phyloP scores from a whole-genome alignment of 164 flowering plant genomes.

The Sextonia rubra region DNA sequence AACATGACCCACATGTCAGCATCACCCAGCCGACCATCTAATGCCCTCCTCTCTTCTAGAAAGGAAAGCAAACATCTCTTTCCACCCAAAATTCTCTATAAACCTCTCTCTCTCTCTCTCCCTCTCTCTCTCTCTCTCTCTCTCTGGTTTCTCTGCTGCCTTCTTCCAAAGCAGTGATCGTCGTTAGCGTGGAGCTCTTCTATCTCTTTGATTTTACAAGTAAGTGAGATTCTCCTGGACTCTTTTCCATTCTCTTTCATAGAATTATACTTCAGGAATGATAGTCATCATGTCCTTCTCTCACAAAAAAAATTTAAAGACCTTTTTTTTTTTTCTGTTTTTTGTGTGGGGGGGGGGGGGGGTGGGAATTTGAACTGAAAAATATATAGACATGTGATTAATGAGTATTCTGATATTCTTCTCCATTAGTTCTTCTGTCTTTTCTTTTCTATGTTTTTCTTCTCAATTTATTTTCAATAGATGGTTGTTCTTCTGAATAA shows the following conservation, averaged over 20 bases:
- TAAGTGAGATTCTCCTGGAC: not conserved
- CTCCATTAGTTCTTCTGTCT: not conserved
- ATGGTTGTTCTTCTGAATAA: no score
- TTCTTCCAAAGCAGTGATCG: not conserved
- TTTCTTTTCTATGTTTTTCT: no score
- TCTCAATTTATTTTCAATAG: not conserved
- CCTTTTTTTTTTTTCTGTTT: no score
- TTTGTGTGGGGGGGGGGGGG: no score
- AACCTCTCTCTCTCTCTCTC: not conserved
- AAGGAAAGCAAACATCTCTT: not conserved
- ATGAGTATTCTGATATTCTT: not conserved
- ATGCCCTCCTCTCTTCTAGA: not conserved
- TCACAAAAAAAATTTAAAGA: no score
- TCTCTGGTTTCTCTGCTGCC: not conserved
- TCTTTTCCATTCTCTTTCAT: no score
- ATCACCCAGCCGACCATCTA: conserved; percentile 4
- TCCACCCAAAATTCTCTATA: not conserved
- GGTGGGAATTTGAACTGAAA: no score
- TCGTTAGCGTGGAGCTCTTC: not conserved
- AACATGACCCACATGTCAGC: conserved; percentile 4
- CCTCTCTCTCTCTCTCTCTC: not conserved
- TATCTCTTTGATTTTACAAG: not conserved
- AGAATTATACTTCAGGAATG: not conserved
- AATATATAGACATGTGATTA: no score
- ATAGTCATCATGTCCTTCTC: not conserved